Conservation (phyloP, 2,329 filamentous ascomycete species). For the Ascochyta fabae region DNA sequence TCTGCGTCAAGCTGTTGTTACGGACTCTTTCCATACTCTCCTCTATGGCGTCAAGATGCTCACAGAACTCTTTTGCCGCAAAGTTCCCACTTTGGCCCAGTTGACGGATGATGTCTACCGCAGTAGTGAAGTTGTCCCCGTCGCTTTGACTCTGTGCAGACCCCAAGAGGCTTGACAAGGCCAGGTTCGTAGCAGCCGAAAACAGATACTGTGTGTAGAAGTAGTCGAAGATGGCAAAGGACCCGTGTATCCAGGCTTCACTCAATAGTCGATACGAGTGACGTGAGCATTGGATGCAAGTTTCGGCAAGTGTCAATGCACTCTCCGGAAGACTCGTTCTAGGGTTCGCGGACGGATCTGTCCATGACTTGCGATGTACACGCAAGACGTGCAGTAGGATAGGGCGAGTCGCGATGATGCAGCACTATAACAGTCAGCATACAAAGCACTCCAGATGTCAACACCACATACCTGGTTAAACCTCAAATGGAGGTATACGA, state of each 20-base stretch:
- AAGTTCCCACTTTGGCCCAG: conserved; percentile 23
- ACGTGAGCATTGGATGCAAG: conserved; percentile 55
- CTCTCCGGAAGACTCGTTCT: conserved; percentile 26
- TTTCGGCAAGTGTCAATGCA: conserved; percentile 52
- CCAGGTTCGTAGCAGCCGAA: conserved; percentile 54
- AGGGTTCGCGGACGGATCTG: conserved; percentile 1
- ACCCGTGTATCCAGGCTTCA: conserved; percentile 56
- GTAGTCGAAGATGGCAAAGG: conserved; percentile 57
- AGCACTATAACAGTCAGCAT: conserved; percentile 21
- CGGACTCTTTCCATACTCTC: conserved; percentile 21
- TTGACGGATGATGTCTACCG: conserved; percentile 23
- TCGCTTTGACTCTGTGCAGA: conserved; percentile 20
- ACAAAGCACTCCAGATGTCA: not conserved
- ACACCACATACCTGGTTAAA: conserved; percentile 38
- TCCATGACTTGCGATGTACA: conserved; percentile 19
- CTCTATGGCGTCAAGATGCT: conserved; percentile 26
- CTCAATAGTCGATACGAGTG: conserved; percentile 54
- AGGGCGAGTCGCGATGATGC: conserved; percentile 43
- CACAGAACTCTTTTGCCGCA: conserved; percentile 22
- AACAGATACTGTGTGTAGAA: conserved; percentile 58
- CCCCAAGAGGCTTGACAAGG: conserved; percentile 52
- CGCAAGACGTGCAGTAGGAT: conserved; percentile 44
- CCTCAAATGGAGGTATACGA: conserved; percentile 46
- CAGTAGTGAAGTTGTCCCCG: conserved; percentile 22
- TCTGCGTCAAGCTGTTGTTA: conserved; percentile 26